Evolutionary conservation across 768 basidiomycete genomes (phyloP).

Genomic region (Antrodiella citrinella): DNA sequence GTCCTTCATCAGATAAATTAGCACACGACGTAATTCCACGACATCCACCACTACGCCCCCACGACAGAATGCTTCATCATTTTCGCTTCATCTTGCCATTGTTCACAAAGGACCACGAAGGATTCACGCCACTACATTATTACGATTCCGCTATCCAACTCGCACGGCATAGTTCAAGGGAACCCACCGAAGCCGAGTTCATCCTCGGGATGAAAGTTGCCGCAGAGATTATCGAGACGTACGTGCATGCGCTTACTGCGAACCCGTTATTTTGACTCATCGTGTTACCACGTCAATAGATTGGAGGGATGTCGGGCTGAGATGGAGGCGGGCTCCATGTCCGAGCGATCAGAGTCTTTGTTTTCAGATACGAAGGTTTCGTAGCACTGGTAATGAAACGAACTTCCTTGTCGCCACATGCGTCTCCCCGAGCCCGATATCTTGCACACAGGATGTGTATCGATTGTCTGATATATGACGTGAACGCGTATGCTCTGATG

Average conservation of each 20-base stretch:
- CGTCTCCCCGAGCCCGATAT: no score
- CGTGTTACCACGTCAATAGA: no score
- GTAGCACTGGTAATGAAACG: no score
- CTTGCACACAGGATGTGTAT: no score
- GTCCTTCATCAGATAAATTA: constrained; percentile 41
- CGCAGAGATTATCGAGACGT: constrained; percentile 55
- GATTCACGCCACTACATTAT: constrained; percentile 62
- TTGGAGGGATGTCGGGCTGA: not conserved
- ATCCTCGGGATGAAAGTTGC: constrained; percentile 54
- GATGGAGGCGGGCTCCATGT: not conserved
- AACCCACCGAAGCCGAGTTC: constrained; percentile 64
- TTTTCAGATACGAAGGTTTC: not conserved
- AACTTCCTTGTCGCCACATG: no score
- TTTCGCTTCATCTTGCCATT: constrained; percentile 71
- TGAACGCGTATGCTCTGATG: no score
- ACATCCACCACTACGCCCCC: constrained; percentile 61
- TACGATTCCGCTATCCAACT: constrained; percentile 74
- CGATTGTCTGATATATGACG: no score
- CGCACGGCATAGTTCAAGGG: constrained; percentile 49
- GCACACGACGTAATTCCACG: constrained; percentile 69
- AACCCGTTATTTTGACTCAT: no score
- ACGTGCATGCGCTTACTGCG: constrained; percentile 17
- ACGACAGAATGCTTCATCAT: constrained; percentile 71
- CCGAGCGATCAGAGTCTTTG: not conserved
- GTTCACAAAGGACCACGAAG: constrained; percentile 46